A percentile compares a stretch with the other conserved stretches of the same genome.
Conservation (phyloP, 1,139 yeast species). For the Diutina siamensis region DNA sequence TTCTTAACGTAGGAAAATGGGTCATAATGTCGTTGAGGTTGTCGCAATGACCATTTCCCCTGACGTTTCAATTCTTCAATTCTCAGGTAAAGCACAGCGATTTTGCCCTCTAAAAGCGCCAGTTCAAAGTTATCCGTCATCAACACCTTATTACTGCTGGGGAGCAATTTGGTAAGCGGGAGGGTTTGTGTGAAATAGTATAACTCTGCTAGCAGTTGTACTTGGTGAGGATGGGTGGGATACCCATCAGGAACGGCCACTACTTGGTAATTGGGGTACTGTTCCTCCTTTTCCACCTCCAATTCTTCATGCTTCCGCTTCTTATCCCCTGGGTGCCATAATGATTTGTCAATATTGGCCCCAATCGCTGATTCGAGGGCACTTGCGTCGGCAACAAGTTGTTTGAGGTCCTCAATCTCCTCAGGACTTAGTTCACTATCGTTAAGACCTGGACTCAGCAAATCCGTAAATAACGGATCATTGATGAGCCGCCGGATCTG, state of each 20-base stretch:
- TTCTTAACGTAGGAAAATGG: slow-evolving; percentile 38
- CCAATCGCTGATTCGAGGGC: not conserved
- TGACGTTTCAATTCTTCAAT: slow-evolving; percentile 85
- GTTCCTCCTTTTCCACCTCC: slow-evolving; percentile 10
- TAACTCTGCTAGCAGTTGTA: slow-evolving; percentile 69
- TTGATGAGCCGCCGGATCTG: slow-evolving; percentile 4
- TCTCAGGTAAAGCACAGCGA: slow-evolving; percentile 83
- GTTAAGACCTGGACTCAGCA: too few species aligned
- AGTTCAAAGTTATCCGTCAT: slow-evolving; percentile 79
- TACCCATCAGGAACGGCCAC: slow-evolving; percentile 33
- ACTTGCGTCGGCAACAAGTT: not conserved
- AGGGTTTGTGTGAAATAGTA: slow-evolving; percentile 81
- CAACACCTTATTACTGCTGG: slow-evolving; percentile 76
- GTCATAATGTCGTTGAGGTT: slow-evolving; percentile 60
- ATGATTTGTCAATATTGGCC: not conserved
- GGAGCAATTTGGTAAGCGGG: slow-evolving; percentile 70
- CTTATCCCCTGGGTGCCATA: slow-evolving; percentile 3
- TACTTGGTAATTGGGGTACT: slow-evolving; percentile 24
- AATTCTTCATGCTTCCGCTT: not conserved
- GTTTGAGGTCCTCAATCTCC: not conserved
- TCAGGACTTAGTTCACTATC: not conserved
- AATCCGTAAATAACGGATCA: slow-evolving; percentile 2
- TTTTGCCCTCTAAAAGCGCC: slow-evolving; percentile 84
- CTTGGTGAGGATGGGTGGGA: slow-evolving; percentile 30
- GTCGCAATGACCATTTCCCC: slow-evolving; percentile 86